Percentiles rank a stretch among this genome's conserved stretches.
Evolutionary conservation across 768 basidiomycete species (phyloP).

Genomic region (Rhodotorula paludigena): DNA sequence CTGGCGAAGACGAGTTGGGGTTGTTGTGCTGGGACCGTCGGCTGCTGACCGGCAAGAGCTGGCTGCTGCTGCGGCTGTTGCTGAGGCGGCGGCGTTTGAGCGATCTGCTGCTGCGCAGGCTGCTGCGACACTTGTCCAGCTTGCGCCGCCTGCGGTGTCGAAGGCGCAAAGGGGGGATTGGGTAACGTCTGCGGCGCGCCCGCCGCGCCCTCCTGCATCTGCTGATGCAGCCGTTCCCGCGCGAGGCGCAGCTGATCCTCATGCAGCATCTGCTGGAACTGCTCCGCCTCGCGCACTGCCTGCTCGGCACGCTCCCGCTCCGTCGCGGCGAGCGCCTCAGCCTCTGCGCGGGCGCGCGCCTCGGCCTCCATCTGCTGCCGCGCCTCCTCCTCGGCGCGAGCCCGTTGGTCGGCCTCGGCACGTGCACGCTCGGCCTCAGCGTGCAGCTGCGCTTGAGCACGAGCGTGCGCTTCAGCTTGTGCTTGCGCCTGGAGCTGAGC

Average conservation of each 20-base stretch:
- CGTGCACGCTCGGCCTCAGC: constrained; percentile 15
- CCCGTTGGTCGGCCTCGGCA: constrained; percentile 13
- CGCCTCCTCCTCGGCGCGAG: constrained; percentile 1
- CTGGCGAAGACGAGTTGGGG: constrained; percentile 4
- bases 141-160: not conserved
- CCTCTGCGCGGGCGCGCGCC: not conserved
- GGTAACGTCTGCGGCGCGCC: constrained; percentile 23
- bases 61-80: constrained; percentile 6
- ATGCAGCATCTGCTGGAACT: constrained; percentile 14
- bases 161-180: constrained; percentile 10
- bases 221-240: constrained; percentile 27
- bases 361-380: constrained; percentile 12
- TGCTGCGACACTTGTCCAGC: not conserved
- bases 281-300: constrained; percentile 13
- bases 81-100: not conserved
- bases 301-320: not conserved
- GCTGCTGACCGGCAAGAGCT: not conserved
- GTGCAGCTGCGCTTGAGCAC: not conserved
- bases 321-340: constrained; percentile 7
- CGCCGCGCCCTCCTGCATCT: constrained; percentile 25
- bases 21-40: not conserved
- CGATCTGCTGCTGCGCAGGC: not conserved
- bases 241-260: constrained; percentile 26
- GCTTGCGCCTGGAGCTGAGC: constrained; percentile 15
- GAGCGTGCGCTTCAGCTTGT: constrained; percentile 8